Conservation (phyloP, 106 monocot species). For the Dactylorhiza incarnata region DNA sequence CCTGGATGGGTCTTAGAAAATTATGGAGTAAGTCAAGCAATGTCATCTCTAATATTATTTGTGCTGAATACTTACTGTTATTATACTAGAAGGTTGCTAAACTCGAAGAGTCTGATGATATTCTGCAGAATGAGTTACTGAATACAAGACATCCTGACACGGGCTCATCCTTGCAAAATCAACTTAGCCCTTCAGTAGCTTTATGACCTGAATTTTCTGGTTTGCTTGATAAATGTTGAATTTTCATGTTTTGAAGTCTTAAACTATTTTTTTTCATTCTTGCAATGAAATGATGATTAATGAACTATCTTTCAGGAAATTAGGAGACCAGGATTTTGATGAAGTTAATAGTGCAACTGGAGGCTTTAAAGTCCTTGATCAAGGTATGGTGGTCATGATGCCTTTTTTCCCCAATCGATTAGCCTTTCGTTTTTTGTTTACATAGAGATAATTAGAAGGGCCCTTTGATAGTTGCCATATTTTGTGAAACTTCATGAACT, state of each 20-base stretch:
- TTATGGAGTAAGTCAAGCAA: constrained; percentile 16
- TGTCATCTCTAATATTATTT: neutral
- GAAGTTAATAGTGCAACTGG: constrained; percentile 2
- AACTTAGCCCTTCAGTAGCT: constrained; percentile 10
- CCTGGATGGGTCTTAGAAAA: constrained; percentile 38
- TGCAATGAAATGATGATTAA: neutral
- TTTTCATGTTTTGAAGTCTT: neutral
- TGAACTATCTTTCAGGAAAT: neutral
- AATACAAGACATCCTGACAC: neutral
- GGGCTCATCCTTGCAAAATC: neutral
- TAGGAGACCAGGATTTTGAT: neutral
- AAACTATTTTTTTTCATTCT: neutral
- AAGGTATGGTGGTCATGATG: neutral
- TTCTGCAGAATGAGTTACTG: neutral
- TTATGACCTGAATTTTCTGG: neutral
- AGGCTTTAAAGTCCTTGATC: neutral
- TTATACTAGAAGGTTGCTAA: constrained; percentile 12
- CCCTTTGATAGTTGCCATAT: too few species aligned
- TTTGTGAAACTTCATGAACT: too few species aligned
- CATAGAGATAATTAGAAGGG: too few species aligned
- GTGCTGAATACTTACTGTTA: neutral
- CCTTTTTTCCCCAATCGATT: neutral
- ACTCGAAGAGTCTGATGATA: constrained; percentile 6
- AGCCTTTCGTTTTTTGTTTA: too few species aligned
- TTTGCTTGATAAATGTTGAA: neutral